A percentile compares a stretch with the other conserved stretches of the same genome.
Conservation (phyloP, 495 filamentous ascomycete species). For the Aspergillus hancockii region DNA sequence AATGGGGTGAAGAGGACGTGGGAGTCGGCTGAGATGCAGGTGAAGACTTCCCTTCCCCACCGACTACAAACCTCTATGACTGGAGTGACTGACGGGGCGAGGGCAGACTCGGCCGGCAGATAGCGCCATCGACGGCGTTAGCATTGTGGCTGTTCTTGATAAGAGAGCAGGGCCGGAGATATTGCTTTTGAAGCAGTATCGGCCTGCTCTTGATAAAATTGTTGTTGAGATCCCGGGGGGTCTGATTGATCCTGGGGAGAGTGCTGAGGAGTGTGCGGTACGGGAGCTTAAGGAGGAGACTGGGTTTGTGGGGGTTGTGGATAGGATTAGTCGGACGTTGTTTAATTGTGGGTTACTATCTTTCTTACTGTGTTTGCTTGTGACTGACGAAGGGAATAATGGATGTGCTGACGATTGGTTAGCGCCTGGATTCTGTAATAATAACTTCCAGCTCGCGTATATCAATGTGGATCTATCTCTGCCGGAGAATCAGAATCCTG, state of each 20-base stretch:
- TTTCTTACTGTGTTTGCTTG: not conserved
- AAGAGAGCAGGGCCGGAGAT: conserved; percentile 71
- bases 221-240: conserved; percentile 86
- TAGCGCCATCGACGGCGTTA: conserved; percentile 81
- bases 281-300: conserved; percentile 93
- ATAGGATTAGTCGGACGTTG: conserved; percentile 72
- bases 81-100: not conserved
- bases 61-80: too few relatives aligned
- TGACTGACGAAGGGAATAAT: not conserved
- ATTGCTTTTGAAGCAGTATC: conserved; percentile 83
- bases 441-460: conserved; percentile 81
- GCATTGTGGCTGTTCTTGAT: conserved; percentile 85
- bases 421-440: conserved; percentile 86
- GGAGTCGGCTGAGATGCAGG: conserved; percentile 76
- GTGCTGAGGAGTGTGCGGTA: conserved; percentile 73
- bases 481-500: conserved; percentile 67
- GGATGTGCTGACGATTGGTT: not conserved
- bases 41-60: conserved; percentile 22
- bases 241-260: conserved; percentile 79
- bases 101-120: conserved; percentile 61
- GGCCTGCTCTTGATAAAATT: conserved; percentile 76
- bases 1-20: conserved; percentile 68
- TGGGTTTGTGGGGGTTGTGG: conserved; percentile 74
- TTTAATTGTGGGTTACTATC: conserved; percentile 64
- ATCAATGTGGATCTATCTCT: conserved; percentile 75